Percentiles rank a stretch among this genome's conserved stretches.
phyloP scores from a whole-genome alignment of 345 rosid species.

The Camelina laxa region DNA sequence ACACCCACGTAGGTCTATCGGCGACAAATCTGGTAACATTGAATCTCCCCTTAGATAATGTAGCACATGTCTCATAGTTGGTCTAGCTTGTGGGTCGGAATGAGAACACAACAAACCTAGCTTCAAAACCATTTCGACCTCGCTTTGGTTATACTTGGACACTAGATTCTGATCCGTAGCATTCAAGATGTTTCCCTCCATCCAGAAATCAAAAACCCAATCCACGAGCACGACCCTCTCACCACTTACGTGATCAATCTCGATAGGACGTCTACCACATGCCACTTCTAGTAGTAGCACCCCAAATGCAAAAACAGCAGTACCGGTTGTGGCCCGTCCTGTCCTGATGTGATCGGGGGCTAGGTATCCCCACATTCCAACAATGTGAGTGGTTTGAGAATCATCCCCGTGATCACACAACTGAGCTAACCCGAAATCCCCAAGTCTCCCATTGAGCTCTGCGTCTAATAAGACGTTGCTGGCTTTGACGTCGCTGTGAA shows the following conservation, averaged over 20 bases:
- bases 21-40: no score
- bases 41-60: no score
- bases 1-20: no score
- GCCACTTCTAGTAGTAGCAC: constrained; percentile 72
- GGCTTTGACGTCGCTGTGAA: no score
- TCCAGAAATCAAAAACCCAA: constrained; percentile 63
- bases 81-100: constrained; percentile 51
- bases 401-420: no score
- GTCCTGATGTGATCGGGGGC: constrained; percentile 84
- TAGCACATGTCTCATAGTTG: no score
- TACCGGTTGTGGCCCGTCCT: constrained; percentile 62
- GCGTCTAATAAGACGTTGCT: no score
- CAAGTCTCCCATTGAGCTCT: no score
- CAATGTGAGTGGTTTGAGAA: no score
- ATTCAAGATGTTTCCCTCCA: constrained; percentile 51
- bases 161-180: constrained; percentile 53
- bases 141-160: constrained; percentile 41
- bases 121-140: constrained; percentile 56
- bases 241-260: neutral
- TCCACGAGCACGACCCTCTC: constrained; percentile 52
- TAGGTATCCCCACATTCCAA: constrained; percentile 82
- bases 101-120: constrained; percentile 76
- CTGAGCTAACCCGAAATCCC: no score
- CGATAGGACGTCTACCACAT: constrained; percentile 73
- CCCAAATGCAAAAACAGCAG: constrained; percentile 86